phyloP scores from a whole-genome alignment of 208 protist genomes.

The Crithidia mellificae region DNA sequence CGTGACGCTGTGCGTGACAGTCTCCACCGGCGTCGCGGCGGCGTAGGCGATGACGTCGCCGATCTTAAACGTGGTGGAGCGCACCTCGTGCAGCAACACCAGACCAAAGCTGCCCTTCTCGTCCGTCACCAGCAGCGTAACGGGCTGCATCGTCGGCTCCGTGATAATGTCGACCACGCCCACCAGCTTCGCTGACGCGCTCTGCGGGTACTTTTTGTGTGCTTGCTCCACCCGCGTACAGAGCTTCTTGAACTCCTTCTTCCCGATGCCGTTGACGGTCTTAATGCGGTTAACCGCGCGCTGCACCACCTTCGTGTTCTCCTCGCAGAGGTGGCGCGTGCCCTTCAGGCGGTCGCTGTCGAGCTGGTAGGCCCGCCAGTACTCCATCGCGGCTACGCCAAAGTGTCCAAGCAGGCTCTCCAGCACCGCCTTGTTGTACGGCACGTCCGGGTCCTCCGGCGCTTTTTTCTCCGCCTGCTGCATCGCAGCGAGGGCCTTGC shows the following conservation, averaged over 20 bases:
- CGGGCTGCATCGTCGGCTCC: constrained; percentile 67
- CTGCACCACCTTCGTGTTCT: constrained; percentile 51
- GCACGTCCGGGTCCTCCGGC: constrained; percentile 67
- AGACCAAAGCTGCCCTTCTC: constrained; percentile 47
- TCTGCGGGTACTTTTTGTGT: constrained; percentile 44
- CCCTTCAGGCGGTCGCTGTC: constrained; percentile 64
- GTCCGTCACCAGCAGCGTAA: constrained; percentile 56
- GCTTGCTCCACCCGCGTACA: constrained; percentile 39
- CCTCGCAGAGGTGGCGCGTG: constrained; percentile 43
- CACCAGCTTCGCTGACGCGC: constrained; percentile 31
- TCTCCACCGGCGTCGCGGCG: constrained; percentile 24
- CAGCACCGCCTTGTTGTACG: constrained; percentile 81
- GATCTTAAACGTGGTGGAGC: constrained; percentile 51
- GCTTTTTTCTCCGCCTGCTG: constrained; percentile 49
- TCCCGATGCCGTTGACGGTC: constrained; percentile 48
- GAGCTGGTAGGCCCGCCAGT: constrained; percentile 50
- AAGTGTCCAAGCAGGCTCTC: constrained; percentile 77
- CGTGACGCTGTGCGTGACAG: constrained; percentile 51
- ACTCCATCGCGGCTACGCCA: constrained; percentile 54
- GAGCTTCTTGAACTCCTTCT: constrained; percentile 59
- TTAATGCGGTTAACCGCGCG: constrained; percentile 49
- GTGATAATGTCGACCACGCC: constrained; percentile 71
- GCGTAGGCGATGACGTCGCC: constrained; percentile 61
- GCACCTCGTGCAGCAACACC: constrained; percentile 67
- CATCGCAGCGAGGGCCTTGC: constrained; percentile 58